Conservation (phyloP, 176 grass and related monocot species). For the Oryza nivara region DNA sequence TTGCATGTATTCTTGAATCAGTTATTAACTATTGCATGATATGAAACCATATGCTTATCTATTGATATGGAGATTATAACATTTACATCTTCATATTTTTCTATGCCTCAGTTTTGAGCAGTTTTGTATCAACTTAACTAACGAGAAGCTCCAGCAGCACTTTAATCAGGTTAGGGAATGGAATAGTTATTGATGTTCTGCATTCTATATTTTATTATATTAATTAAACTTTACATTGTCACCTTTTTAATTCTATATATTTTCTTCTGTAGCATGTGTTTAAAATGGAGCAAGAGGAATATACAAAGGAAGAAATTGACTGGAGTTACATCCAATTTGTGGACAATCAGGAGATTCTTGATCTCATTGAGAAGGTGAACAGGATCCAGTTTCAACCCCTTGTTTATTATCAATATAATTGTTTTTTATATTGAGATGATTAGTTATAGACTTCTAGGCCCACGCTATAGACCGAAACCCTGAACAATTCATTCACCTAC, state of each 20-base stretch:
- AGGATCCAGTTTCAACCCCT: neutral
- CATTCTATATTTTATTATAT: slow-evolving; percentile 29
- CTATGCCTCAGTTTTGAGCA: slow-evolving; percentile 82
- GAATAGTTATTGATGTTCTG: slow-evolving; percentile 29
- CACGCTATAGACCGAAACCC: slow-evolving; percentile 2
- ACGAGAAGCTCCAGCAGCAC: slow-evolving; percentile 99
- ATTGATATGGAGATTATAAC: slow-evolving; percentile 3
- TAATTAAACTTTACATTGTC: slow-evolving; percentile 7
- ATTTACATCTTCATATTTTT: slow-evolving; percentile 42
- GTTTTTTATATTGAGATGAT: neutral
- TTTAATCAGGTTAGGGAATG: slow-evolving; percentile 87
- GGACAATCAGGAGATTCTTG: slow-evolving; percentile 96
- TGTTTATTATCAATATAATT: slow-evolving; percentile 26
- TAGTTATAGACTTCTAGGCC: neutral
- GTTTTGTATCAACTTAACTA: slow-evolving; percentile 99
- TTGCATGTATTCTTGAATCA: slow-evolving; percentile 18
- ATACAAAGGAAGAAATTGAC: slow-evolving; percentile 97
- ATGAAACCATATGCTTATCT: slow-evolving; percentile 38
- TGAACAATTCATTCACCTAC: slow-evolving; percentile 15
- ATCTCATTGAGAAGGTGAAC: slow-evolving; percentile 98
- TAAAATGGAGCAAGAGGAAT: slow-evolving; percentile 99
- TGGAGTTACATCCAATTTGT: slow-evolving; percentile 99
- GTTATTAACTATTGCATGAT: neutral
- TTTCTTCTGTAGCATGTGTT: slow-evolving; percentile 87
- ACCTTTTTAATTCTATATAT: slow-evolving; percentile 32